Evolutionary conservation across 805 yeast genomes (phyloP).

Genomic region (Barnettozyma populi): DNA sequence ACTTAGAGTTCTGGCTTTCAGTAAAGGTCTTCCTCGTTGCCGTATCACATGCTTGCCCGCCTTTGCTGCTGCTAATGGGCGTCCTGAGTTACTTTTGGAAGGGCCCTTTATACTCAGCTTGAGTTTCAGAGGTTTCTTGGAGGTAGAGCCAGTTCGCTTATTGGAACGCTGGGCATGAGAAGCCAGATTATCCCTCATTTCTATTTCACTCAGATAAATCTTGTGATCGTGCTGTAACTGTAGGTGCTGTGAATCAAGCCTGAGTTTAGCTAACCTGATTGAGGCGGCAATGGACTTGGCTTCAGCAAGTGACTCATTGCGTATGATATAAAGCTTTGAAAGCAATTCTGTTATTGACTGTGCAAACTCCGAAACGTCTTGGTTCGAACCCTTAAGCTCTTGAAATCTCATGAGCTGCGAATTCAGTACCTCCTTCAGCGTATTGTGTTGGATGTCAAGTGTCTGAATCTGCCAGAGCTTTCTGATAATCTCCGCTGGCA

Average conservation of each 20-base stretch:
- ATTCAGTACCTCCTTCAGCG: constrained; percentile 15
- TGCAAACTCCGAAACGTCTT: constrained; percentile 7
- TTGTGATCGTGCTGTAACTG: constrained; percentile 25
- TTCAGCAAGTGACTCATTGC: constrained; percentile 28
- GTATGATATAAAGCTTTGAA: constrained; percentile 19
- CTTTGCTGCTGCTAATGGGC: neutral
- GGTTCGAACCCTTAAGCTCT: constrained; percentile 9
- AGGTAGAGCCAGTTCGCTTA: constrained; percentile 12
- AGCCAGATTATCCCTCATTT: constrained; percentile 12
- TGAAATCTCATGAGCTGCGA: constrained; percentile 11
- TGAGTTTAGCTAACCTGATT: constrained; percentile 20
- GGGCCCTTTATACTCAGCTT: constrained; percentile 6
- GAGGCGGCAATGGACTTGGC: constrained; percentile 22
- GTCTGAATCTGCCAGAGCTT: constrained; percentile 37
- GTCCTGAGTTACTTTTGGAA: neutral
- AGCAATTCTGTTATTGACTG: constrained; percentile 4
- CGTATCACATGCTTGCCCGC: neutral
- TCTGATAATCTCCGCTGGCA: constrained; percentile 38
- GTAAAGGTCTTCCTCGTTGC: neutral
- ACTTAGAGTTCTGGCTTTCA: neutral
- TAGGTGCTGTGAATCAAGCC: constrained; percentile 19
- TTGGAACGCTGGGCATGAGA: constrained; percentile 18
- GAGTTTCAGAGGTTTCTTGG: constrained; percentile 12
- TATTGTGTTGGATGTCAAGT: constrained; percentile 23
- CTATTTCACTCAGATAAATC: constrained; percentile 21